These are phyloP conservation scores for Fonsecaea erecta DNA, from an alignment of 2,329 filamentous ascomycete genomes.

Conservation along the genomic window DNA sequence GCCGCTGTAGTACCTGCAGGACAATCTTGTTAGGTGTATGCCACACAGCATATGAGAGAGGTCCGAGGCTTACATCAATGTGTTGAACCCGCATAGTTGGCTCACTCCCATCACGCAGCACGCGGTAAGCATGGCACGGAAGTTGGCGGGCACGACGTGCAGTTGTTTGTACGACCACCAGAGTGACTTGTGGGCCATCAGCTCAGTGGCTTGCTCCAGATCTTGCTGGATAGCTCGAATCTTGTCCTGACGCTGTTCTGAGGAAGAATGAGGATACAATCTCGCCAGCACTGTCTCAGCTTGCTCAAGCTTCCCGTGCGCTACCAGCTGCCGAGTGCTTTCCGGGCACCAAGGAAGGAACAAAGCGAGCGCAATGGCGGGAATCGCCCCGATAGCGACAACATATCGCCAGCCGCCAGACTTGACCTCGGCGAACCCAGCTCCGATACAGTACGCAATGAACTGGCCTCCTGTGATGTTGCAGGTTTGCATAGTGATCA, in stretches of 20 bases:
- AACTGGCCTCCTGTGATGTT: conserved; percentile 89
- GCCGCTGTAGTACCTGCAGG: conserved; percentile 67
- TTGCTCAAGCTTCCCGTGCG: conserved; percentile 54
- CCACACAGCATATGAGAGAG: neutral
- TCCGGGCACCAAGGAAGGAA: conserved; percentile 75
- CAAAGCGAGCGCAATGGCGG: conserved; percentile 71
- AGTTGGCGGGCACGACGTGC: conserved; percentile 26
- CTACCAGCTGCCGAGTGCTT: conserved; percentile 58
- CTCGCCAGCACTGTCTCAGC: conserved; percentile 69
- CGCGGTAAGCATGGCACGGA: conserved; percentile 76
- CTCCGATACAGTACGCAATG: conserved; percentile 80
- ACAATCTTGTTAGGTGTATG: neutral
- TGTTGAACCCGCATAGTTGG: conserved; percentile 88
- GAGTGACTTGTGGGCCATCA: conserved; percentile 24
- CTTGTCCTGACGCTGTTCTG: conserved; percentile 64
- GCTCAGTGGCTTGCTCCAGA: conserved; percentile 19
- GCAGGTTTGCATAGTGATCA: conserved; percentile 60
- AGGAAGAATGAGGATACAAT: conserved; percentile 65
- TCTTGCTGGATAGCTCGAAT: conserved; percentile 26
- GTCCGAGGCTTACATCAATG: conserved; percentile 68
- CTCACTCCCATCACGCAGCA: conserved; percentile 85
- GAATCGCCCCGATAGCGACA: conserved; percentile 81
- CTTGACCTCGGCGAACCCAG: conserved; percentile 65
- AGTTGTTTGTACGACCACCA: conserved; percentile 45
- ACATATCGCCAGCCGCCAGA: conserved; percentile 81